Evolutionary conservation across 169 alveolate genomes (phyloP), one percentile per base, ranked within the genome.

Genomic region (Cyclospora cayetanensis): DNA sequence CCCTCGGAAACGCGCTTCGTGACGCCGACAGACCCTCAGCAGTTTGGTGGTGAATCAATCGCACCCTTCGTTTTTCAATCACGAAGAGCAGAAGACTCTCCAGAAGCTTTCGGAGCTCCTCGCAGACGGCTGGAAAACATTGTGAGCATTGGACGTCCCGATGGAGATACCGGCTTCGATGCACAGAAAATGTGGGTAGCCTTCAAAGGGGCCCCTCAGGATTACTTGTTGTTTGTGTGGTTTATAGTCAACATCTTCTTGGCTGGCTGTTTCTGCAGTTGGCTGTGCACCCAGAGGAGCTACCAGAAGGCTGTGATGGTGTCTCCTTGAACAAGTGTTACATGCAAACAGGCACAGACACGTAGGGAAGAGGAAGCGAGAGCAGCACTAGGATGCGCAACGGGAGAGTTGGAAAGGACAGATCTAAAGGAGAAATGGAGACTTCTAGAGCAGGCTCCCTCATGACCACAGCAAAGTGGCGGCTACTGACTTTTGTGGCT

Each of bases 241-340:
- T 85, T 85, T 25, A 46, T 63, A 0, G 1, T 46, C 0, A 27
- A 37, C 9, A 3, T 65, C n/a, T 39, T 66, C 25, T 43, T 85
- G 37, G 43, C 46, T 12, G 34, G 60, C 72, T 85, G 66, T 35
- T 66, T 85, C 91, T 85, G 91, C 50, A 85, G 91, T 35, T 85
- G 91, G 92, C n/a, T 70, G 52, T 70, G 92, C 86, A 41, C 42
- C 39, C 92, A 87, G 42, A 9, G 92, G 43, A 27, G 77, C 77
- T 70, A 31, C 39, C 92, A 68, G 55, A 87, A 70, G 46, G 87
- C 86, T 9, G 87, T 87, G 31, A 50, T 87, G 20, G 92, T 87
- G 34, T 66, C 92, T n/a, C 92, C 87, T 29, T 63, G 52, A 85
- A 22, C 15, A 9, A 60, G 34, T n/a, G n/a, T n/a, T n/a, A n/a